These are phyloP conservation scores for Quercus lobata DNA, from an alignment of 331 rosid genomes.

Conservation along the genomic window DNA sequence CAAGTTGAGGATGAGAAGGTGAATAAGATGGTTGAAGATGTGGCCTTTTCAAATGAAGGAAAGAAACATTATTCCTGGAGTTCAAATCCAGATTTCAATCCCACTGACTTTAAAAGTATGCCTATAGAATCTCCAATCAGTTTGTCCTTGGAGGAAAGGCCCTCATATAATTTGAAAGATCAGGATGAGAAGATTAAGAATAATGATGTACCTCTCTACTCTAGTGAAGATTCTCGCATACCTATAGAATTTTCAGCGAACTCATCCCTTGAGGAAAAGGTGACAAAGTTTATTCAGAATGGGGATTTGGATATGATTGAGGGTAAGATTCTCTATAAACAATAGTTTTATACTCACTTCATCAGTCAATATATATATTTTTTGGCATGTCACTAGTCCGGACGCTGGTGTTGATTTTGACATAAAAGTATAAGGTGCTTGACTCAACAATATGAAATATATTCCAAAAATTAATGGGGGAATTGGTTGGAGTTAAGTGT, in stretches of 20 bases:
- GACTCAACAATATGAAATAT: no score
- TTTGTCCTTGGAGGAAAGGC: slow-evolving; percentile 32
- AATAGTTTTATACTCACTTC: slow-evolving; percentile 5
- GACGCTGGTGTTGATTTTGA: no score
- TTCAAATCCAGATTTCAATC: slow-evolving; percentile 32
- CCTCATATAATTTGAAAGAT: slow-evolving; percentile 20
- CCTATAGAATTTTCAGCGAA: slow-evolving; percentile 19
- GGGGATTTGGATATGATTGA: slow-evolving; percentile 72
- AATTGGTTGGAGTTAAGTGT: no score
- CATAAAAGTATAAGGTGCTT: no score
- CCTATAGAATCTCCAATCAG: slow-evolving; percentile 19
- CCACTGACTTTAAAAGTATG: slow-evolving; percentile 6
- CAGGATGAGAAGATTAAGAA: slow-evolving; percentile 29
- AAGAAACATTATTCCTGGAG: slow-evolving; percentile 19
- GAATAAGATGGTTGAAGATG: slow-evolving; percentile 27
- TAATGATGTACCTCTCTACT: slow-evolving; percentile 19
- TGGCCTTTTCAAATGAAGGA: slow-evolving; percentile 19
- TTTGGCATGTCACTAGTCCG: no score
- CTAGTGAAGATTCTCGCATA: slow-evolving; percentile 28
- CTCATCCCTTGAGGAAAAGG: slow-evolving; percentile 62
- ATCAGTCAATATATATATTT: background rate
- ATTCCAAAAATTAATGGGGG: no score
- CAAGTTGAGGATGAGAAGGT: slow-evolving; percentile 21
- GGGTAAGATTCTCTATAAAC: slow-evolving; percentile 37
- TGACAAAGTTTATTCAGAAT: slow-evolving; percentile 63